A percentile compares a stretch with the other conserved stretches of the same genome.
phyloP scores from a whole-genome alignment of 495 filamentous ascomycete genomes.

The Hypoxylon lienhwacheense region DNA sequence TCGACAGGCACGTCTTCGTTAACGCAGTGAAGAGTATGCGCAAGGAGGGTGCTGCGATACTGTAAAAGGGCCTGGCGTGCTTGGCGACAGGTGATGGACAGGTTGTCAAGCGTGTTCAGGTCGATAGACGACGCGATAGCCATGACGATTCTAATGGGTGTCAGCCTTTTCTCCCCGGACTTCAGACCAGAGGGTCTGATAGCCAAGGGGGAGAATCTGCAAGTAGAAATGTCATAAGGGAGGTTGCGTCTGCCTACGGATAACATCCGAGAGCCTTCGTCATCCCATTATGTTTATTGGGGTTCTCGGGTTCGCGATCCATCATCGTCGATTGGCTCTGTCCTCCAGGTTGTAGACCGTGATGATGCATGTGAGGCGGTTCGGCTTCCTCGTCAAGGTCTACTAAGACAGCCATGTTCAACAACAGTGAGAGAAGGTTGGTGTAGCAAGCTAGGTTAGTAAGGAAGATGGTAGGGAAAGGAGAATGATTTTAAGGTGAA shows the following conservation, averaged over 20 bases:
- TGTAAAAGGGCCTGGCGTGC: conserved; percentile 73
- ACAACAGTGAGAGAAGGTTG: conserved; percentile 3
- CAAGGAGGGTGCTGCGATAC: conserved; percentile 69
- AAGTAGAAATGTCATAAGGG: conserved; percentile 30
- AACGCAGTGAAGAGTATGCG: conserved; percentile 74
- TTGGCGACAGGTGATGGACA: conserved; percentile 78
- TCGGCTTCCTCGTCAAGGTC: conserved; percentile 63
- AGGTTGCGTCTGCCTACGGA: conserved; percentile 63
- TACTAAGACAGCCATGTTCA: conserved; percentile 64
- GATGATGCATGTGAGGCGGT: conserved; percentile 43
- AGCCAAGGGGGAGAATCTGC: conserved; percentile 30
- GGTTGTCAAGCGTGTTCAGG: conserved; percentile 78
- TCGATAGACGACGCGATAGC: conserved; percentile 75
- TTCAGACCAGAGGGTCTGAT: conserved; percentile 16
- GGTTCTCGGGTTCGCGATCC: conserved; percentile 53
- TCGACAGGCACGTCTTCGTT: conserved; percentile 61
- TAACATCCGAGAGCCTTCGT: conserved; percentile 83
- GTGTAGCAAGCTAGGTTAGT: not conserved
- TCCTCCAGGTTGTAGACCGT: conserved; percentile 29
- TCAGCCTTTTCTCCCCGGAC: conserved; percentile 29
- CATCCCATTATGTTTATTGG: conserved; percentile 66
- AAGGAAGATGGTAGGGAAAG: not conserved
- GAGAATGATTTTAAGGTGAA: not conserved
- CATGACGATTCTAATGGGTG: conserved; percentile 65
- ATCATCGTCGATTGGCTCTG: conserved; percentile 23